Evolutionary conservation across 1,284 basidiomycete genomes (phyloP), one percentile per base, ranked within the genome.

Genomic region (Exobasidium cylindrosporum): DNA sequence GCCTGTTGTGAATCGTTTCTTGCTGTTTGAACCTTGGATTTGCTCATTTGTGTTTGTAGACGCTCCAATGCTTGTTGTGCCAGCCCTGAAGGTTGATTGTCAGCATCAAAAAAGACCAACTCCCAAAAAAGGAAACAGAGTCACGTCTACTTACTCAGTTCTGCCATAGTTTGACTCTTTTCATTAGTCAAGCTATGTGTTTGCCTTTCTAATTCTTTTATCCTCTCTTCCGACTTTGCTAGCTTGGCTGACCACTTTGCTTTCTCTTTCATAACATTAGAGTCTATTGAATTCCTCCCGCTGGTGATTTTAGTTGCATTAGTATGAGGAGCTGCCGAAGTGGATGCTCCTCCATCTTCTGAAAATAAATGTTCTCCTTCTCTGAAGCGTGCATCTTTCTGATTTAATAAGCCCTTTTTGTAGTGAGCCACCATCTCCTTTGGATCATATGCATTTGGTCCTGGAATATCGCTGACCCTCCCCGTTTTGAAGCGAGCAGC

Each of bases 401-500:
- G 21, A 32, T 26, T 17, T 14, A 55, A 14, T 4, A 29, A 13
- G 4, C 53, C 53, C 4, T 31, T 26, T 44, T 55, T 55, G 30
- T 55, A 55, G 3, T 35, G 32, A 4, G 53, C 21, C 28, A 30
- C 17, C n/a, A 29, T 21, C 53, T 26, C 30, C 21, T 14, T 35
- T n/a, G 53, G 53, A 28, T 55, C 53, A 26, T 55, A 55, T 55
- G 53, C 30, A 17, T 55, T 55, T 28, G 53, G 53, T 21, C 53
- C 53, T 44, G 53, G 53, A n/a, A 28, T 31, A n/a, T 40, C 47
- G 26, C 26, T 50, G 21, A 13, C 14, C 26, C 31, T 26, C 30
- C 17, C 29, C 31, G 53, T 17, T 17, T 35, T 29, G 53, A 55
- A 55, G 30, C 53, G 53, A 21, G 32, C 32, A 26, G 53, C 53